These are phyloP conservation scores for Aristolochia fimbriata DNA, from an alignment of 164 flowering plant species.

Conservation along the genomic window DNA sequence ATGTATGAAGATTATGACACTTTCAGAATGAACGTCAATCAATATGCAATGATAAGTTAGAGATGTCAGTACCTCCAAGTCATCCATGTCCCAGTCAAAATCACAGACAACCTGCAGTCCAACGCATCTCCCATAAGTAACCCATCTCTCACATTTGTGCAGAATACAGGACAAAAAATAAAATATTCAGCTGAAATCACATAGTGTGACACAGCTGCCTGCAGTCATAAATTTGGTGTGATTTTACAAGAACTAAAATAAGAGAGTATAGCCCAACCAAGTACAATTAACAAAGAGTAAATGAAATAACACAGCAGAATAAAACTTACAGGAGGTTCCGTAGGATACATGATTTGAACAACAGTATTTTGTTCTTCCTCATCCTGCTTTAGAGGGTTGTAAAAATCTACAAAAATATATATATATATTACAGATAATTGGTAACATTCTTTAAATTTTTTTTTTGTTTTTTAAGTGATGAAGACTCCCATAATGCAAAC, in stretches of 20 bases:
- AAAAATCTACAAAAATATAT: conserved; percentile 55
- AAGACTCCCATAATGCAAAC: too few species aligned
- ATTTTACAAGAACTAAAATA: background rate
- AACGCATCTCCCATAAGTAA: too few species aligned
- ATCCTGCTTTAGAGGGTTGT: conserved; percentile 77
- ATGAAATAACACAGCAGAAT: background rate
- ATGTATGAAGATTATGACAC: background rate
- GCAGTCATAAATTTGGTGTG: background rate
- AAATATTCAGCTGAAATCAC: background rate
- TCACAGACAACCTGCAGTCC: conserved; percentile 55
- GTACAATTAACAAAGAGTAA: background rate
- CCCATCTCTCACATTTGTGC: too few species aligned
- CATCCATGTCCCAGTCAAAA: conserved; percentile 93
- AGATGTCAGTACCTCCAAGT: conserved; percentile 45
- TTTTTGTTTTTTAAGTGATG: too few species aligned
- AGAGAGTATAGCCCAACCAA: background rate
- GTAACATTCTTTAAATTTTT: background rate
- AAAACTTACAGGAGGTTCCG: conserved; percentile 67
- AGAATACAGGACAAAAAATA: conserved; percentile 2
- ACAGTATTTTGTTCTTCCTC: conserved; percentile 75
- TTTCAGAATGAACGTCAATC: background rate
- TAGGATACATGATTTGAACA: conserved; percentile 62
- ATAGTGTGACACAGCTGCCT: background rate
- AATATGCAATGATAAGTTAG: background rate
- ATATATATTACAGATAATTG: background rate